Evolutionary conservation across 2,329 filamentous ascomycete species (phyloP).

Genomic region (Monosporascus sp.): DNA sequence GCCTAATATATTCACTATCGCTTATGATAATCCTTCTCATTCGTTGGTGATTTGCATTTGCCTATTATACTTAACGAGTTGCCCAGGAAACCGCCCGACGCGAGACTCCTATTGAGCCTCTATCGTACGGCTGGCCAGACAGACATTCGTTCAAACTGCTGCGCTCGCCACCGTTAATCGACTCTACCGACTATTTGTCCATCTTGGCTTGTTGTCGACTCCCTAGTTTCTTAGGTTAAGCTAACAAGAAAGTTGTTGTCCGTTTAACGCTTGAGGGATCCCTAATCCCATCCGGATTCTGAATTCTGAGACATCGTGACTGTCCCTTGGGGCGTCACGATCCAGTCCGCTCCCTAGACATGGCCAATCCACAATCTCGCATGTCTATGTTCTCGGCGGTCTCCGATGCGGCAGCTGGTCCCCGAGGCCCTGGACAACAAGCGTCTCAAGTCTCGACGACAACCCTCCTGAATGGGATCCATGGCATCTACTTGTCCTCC

Average conservation of each 20-base stretch:
- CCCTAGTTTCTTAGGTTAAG: background rate
- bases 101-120: background rate
- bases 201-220: background rate
- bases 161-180: background rate
- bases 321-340: conserved; percentile 37
- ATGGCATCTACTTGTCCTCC: conserved; percentile 79
- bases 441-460: conserved; percentile 84
- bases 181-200: background rate
- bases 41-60: conserved; percentile 6
- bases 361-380: conserved; percentile 50
- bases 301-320: conserved; percentile 25
- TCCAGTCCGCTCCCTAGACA: conserved; percentile 29
- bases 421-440: conserved; percentile 58
- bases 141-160: background rate
- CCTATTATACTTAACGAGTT: background rate
- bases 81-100: background rate
- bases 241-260: background rate
- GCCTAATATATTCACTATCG: conserved; percentile 31
- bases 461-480: conserved; percentile 84
- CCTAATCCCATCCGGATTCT: background rate
- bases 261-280: background rate
- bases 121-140: background rate
- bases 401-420: conserved; percentile 57
- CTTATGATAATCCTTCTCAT: conserved; percentile 23
- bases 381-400: conserved; percentile 67